Evolutionary conservation across 441 rosid species (phyloP).

Genomic region (Raphanus hybrid): DNA sequence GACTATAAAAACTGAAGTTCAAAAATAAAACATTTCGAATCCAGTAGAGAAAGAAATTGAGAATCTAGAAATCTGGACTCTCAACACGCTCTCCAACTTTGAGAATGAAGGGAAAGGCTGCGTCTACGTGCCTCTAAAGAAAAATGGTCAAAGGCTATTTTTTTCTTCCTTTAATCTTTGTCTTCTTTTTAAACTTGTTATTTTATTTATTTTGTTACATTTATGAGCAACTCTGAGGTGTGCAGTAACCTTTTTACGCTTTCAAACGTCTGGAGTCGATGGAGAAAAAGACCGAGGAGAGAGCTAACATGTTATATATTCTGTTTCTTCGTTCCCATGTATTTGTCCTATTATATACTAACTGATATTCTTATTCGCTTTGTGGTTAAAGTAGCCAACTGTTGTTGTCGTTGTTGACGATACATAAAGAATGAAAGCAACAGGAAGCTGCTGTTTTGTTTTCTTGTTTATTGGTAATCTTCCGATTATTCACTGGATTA

Average conservation of each 20-base stretch:
- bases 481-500: background rate
- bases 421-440: background rate
- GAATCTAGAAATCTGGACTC: constrained; percentile 1
- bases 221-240: constrained; percentile 22
- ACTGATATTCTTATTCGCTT: constrained; percentile 11
- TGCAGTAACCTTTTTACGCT: constrained; percentile 21
- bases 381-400: constrained; percentile 12
- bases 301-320: background rate
- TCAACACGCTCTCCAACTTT: background rate
- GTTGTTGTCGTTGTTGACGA: background rate
- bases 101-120: constrained; percentile 13
- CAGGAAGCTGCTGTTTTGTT: background rate
- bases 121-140: constrained; percentile 11
- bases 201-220: background rate
- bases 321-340: background rate
- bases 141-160: constrained; percentile 17
- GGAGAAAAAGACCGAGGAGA: background rate
- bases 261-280: constrained; percentile 19
- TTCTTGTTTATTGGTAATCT: background rate
- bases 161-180: background rate
- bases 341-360: background rate
- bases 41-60: background rate
- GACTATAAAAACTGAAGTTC: background rate
- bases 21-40: background rate
- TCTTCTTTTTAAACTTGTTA: background rate